phyloP scores from a whole-genome alignment of 352 stramenopile species.

The Phytophthora sansomeana region DNA sequence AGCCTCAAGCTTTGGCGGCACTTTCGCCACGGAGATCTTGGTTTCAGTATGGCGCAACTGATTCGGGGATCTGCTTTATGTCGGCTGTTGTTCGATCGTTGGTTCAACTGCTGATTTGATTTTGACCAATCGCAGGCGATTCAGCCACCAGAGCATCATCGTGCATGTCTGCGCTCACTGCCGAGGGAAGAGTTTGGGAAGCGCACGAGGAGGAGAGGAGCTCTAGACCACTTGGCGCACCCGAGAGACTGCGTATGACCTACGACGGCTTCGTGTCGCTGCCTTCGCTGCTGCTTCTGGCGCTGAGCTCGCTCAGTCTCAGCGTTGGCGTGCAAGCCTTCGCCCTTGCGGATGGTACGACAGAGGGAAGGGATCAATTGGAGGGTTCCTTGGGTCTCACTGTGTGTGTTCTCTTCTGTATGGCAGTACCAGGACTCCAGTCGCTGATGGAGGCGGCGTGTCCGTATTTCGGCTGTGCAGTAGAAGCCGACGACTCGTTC shows the following conservation, averaged over 20 bases:
- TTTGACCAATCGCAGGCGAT: constrained; percentile 11
- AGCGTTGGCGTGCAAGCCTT: constrained; percentile 19
- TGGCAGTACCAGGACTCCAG: constrained; percentile 17
- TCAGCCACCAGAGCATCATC: not conserved
- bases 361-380: constrained; percentile 18
- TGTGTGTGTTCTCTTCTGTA: not conserved
- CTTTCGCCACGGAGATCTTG: not conserved
- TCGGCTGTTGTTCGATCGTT: constrained; percentile 17
- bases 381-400: constrained; percentile 5
- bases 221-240: not conserved
- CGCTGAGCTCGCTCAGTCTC: constrained; percentile 22
- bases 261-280: constrained; percentile 2
- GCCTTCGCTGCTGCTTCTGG: constrained; percentile 17
- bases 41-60: not conserved
- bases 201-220: no score
- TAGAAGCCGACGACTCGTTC: constrained; percentile 1
- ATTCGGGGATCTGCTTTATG: no score
- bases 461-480: constrained; percentile 18
- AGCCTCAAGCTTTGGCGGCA: not conserved
- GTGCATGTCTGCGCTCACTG: constrained; percentile 24
- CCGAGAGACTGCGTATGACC: constrained; percentile 13
- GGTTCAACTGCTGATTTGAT: constrained; percentile 10
- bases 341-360: constrained; percentile 29
- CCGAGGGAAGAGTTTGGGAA: constrained; percentile 15
- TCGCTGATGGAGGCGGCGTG: constrained; percentile 18